Evolutionary conservation across 176 grass and related monocot genomes (phyloP).

Genomic region (Hordeum marinum): DNA sequence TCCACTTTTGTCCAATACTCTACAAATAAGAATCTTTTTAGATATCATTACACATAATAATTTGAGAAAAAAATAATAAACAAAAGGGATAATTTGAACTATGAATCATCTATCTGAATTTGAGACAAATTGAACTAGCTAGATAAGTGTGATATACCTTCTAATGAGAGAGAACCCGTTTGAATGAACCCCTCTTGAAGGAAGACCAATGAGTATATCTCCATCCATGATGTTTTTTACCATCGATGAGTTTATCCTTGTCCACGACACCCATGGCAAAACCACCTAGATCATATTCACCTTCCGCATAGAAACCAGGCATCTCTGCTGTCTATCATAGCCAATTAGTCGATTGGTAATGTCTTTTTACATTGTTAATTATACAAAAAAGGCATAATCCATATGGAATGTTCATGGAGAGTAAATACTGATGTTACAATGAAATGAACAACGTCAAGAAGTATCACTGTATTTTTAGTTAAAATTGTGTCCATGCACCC

Average conservation of each 20-base stretch:
- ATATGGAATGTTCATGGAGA: not conserved
- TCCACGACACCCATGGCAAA: constrained; percentile 84
- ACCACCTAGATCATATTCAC: constrained; percentile 89
- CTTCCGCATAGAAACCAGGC: constrained; percentile 79
- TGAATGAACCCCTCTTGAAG: constrained; percentile 95
- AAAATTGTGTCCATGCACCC: not conserved
- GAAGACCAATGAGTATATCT: constrained; percentile 87
- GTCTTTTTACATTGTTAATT: not conserved
- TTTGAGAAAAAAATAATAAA: not conserved
- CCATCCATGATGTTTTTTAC: constrained; percentile 80
- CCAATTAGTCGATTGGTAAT: not conserved
- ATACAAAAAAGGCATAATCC: not conserved
- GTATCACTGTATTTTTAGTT: not conserved
- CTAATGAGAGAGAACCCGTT: constrained; percentile 93
- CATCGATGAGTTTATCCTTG: constrained; percentile 76
- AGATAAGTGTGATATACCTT: constrained; percentile 49
- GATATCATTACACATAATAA: not conserved
- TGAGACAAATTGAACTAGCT: not conserved
- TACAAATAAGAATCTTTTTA: constrained; percentile 23
- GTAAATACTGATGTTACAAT: not conserved
- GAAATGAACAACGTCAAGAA: not conserved
- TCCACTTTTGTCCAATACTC: constrained; percentile 70
- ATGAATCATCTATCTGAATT: not conserved
- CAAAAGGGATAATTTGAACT: not conserved
- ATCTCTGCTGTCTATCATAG: constrained; percentile 89